Percentiles rank a stretch among this genome's conserved stretches.
Conservation (phyloP, 2,329 filamentous ascomycete genomes). For the Metarhizium guizhouense region DNA sequence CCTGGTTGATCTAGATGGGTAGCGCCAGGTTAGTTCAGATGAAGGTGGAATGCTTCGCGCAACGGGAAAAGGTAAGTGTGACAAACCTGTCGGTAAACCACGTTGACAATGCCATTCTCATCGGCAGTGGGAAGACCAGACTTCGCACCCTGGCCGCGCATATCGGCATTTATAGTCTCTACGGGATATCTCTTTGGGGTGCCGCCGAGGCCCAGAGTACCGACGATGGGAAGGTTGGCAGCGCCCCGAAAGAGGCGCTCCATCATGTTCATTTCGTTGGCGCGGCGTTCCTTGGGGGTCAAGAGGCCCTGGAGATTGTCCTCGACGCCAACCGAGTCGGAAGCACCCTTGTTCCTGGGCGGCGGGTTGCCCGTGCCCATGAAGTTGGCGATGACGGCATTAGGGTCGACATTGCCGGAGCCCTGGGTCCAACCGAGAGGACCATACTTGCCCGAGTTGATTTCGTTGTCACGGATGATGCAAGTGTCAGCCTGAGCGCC, state of each 20-base stretch:
- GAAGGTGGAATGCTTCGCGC: neutral
- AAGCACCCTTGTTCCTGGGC: constrained; percentile 29
- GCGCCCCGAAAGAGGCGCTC: constrained; percentile 21
- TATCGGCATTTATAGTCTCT: constrained; percentile 44
- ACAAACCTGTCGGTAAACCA: constrained; percentile 48
- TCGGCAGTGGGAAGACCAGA: constrained; percentile 49
- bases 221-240: constrained; percentile 4
- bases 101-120: constrained; percentile 50
- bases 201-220: constrained; percentile 15
- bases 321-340: constrained; percentile 30
- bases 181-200: constrained; percentile 23
- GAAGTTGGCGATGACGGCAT: constrained; percentile 48
- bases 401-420: constrained; percentile 47
- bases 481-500: constrained; percentile 60
- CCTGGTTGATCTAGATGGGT: constrained; percentile 54
- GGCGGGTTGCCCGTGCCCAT: constrained; percentile 36
- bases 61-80: neutral
- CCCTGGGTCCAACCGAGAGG: constrained; percentile 54
- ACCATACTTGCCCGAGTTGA: constrained; percentile 39
- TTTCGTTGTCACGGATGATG: constrained; percentile 55
- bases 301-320: constrained; percentile 25
- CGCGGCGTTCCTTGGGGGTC: constrained; percentile 9
- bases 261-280: constrained; percentile 18
- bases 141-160: constrained; percentile 43
- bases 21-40: neutral